phyloP scores from a whole-genome alignment of 805 yeast species.

The Sugiyamaella boreocaroliniensis region DNA sequence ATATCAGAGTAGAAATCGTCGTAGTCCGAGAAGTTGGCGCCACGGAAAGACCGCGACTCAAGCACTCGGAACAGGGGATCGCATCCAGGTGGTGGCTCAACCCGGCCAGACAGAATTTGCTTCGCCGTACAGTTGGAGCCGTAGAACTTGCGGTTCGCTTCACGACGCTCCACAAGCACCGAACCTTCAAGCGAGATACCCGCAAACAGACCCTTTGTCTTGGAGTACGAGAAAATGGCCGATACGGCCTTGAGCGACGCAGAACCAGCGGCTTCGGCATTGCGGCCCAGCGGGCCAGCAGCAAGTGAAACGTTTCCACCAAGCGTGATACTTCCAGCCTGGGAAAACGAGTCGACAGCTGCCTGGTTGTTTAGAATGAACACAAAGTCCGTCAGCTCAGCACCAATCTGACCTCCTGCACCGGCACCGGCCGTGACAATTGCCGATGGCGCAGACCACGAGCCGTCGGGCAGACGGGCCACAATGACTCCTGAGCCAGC shows the following conservation, averaged over 20 bases:
- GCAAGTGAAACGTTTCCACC: constrained; percentile 95
- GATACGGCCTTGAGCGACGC: constrained; percentile 84
- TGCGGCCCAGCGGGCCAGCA: constrained; percentile 96
- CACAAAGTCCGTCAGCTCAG: constrained; percentile 93
- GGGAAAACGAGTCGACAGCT: constrained; percentile 92
- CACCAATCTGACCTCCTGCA: constrained; percentile 96
- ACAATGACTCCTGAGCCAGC: constrained; percentile 97
- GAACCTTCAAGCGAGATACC: constrained; percentile 98
- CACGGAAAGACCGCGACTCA: constrained; percentile 70
- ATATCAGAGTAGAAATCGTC: constrained; percentile 72
- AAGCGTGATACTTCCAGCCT: constrained; percentile 84
- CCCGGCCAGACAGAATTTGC: constrained; percentile 72
- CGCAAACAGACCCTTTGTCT: constrained; percentile 93
- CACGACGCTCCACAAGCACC: constrained; percentile 92
- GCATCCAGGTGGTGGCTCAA: constrained; percentile 89
- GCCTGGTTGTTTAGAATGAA: constrained; percentile 79
- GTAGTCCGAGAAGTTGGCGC: constrained; percentile 38
- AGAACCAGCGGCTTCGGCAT: constrained; percentile 94
- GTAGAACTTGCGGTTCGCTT: constrained; percentile 91
- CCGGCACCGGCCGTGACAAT: constrained; percentile 97
- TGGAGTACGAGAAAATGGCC: constrained; percentile 88
- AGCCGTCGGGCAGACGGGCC: constrained; percentile 87
- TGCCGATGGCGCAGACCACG: constrained; percentile 98
- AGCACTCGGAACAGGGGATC: constrained; percentile 81
- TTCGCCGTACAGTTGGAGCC: constrained; percentile 87